These are phyloP conservation scores for Hemisphaericaspora nanyangensis DNA, from an alignment of 805 yeast species.

Conservation along the genomic window DNA sequence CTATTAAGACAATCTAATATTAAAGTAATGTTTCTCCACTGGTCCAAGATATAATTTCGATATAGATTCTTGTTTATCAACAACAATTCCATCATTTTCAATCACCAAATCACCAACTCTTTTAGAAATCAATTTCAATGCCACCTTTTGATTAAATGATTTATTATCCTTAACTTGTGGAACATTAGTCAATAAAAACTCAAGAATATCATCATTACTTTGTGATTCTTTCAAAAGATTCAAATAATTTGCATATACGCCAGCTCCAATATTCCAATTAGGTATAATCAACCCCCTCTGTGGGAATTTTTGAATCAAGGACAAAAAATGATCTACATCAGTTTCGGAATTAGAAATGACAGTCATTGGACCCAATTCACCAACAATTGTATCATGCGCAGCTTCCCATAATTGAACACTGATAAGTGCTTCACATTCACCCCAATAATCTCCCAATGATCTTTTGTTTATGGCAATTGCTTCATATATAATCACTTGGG, in stretches of 20 bases:
- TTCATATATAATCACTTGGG: constrained; percentile 45
- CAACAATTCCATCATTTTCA: constrained; percentile 13
- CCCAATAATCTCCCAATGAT: constrained; percentile 46
- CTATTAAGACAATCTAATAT: constrained; percentile 8
- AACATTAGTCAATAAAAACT: constrained; percentile 43
- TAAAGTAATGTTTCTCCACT: constrained; percentile 37
- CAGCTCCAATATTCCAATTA: constrained; percentile 57
- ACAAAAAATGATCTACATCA: constrained; percentile 34
- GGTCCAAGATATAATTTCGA: constrained; percentile 2
- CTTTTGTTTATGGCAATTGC: constrained; percentile 59
- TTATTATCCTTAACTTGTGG: constrained; percentile 31
- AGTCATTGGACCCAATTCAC: constrained; percentile 67
- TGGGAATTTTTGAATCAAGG: constrained; percentile 44
- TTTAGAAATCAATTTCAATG: constrained; percentile 51
- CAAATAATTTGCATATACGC: constrained; percentile 51
- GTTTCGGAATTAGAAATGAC: constrained; percentile 46
- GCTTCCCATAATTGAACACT: constrained; percentile 56
- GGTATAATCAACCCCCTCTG: constrained; percentile 32
- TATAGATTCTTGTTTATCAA: not conserved
- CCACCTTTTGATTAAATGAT: constrained; percentile 40
- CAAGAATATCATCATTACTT: constrained; percentile 18
- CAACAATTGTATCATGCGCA: constrained; percentile 59
- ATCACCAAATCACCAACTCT: constrained; percentile 41
- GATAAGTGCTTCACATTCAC: constrained; percentile 59
- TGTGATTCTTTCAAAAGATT: constrained; percentile 16